Evolutionary conservation across 768 basidiomycete genomes (phyloP).

Genomic region (Pleurotus salmoneostramineus): DNA sequence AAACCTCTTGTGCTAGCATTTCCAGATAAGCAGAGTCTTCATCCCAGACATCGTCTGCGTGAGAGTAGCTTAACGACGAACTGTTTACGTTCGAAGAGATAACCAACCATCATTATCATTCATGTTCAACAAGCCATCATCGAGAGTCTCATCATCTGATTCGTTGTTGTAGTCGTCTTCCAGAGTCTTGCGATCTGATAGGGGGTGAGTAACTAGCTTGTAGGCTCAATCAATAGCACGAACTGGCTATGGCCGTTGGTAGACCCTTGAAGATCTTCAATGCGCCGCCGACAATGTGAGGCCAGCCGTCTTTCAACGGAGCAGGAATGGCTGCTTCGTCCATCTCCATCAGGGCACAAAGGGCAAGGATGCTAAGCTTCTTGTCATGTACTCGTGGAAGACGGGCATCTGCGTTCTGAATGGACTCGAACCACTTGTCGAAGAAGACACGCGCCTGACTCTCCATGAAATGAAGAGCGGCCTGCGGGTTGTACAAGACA

Average conservation of each 20-base stretch:
- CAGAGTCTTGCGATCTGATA: slow-evolving; percentile 52
- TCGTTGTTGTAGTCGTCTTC: slow-evolving; percentile 35
- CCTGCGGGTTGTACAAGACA: slow-evolving; percentile 79
- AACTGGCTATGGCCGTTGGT: slow-evolving; percentile 73
- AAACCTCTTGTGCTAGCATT: slow-evolving; percentile 78
- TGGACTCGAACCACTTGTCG: slow-evolving; percentile 77
- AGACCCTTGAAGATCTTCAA: slow-evolving; percentile 75
- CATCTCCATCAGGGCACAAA: slow-evolving; percentile 77
- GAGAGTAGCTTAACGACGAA: slow-evolving; percentile 2
- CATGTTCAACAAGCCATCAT: slow-evolving; percentile 48
- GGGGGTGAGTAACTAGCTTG: neutral
- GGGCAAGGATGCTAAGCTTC: slow-evolving; percentile 72
- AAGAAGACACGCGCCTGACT: slow-evolving; percentile 68
- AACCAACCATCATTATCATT: slow-evolving; percentile 54
- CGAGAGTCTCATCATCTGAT: slow-evolving; percentile 31
- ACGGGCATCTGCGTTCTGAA: slow-evolving; percentile 46
- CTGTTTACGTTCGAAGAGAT: neutral
- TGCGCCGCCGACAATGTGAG: slow-evolving; percentile 64
- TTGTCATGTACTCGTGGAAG: slow-evolving; percentile 90
- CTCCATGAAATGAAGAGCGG: slow-evolving; percentile 76
- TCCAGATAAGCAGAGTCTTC: slow-evolving; percentile 87
- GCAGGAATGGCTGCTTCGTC: slow-evolving; percentile 53
- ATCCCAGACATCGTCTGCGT: slow-evolving; percentile 83
- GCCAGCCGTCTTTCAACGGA: slow-evolving; percentile 67
- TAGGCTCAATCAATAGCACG: slow-evolving; percentile 9